Conservation (phyloP, 2,329 filamentous ascomycete genomes). For the Ceratocystiopsis sp. region DNA sequence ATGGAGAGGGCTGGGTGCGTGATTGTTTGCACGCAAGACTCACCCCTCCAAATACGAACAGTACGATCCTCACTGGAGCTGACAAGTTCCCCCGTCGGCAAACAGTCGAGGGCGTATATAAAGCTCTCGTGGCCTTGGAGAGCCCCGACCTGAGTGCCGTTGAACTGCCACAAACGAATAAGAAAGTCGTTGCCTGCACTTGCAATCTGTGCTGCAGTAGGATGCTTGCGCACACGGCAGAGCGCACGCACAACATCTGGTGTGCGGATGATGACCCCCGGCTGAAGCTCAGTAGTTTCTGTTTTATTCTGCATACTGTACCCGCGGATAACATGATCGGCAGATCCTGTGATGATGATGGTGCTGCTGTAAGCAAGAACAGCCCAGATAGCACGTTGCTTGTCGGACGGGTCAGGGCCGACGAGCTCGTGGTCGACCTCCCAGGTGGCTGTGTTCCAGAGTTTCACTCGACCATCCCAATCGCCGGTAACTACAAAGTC, state of each 20-base stretch:
- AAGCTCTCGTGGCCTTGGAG: slow-evolving; percentile 85
- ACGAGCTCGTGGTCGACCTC: slow-evolving; percentile 54
- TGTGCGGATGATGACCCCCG: slow-evolving; percentile 40
- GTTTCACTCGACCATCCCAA: slow-evolving; percentile 77
- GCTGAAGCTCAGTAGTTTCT: slow-evolving; percentile 33
- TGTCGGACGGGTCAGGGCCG: slow-evolving; percentile 27
- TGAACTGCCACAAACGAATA: slow-evolving; percentile 72
- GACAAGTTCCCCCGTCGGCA: slow-evolving; percentile 74
- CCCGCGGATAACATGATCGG: slow-evolving; percentile 76
- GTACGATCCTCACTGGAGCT: slow-evolving; percentile 94
- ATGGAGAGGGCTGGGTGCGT: slow-evolving; percentile 94
- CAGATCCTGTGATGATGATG: slow-evolving; percentile 78
- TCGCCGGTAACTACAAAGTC: slow-evolving; percentile 73
- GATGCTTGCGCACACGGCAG: slow-evolving; percentile 57
- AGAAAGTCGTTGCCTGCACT: slow-evolving; percentile 87
- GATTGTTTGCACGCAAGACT: slow-evolving; percentile 80
- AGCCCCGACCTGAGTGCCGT: slow-evolving; percentile 59
- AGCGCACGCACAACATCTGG: slow-evolving; percentile 79
- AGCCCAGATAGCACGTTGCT: slow-evolving; percentile 57
- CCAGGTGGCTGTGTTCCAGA: slow-evolving; percentile 82
- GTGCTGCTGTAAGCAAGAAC: slow-evolving; percentile 67
- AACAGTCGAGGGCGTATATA: slow-evolving; percentile 66
- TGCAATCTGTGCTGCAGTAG: slow-evolving; percentile 78
- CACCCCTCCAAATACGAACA: slow-evolving; percentile 70
- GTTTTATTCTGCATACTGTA: slow-evolving; percentile 46